phyloP scores from a whole-genome alignment of 257 asterid genomes.

The Thymus quinquecostatus region DNA sequence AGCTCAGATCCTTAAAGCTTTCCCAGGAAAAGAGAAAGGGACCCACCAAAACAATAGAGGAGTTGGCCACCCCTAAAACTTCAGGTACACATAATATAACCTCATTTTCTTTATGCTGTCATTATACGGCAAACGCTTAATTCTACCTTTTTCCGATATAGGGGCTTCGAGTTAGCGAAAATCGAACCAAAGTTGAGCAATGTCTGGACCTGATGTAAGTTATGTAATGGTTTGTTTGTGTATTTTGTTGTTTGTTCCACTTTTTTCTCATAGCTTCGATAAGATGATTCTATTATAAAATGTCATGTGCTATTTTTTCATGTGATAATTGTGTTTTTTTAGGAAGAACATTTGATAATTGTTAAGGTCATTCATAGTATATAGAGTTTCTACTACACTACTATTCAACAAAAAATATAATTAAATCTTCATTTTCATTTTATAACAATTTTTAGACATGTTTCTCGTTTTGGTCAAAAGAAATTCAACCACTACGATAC shows the following conservation, averaged over 20 bases:
- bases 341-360: neutral
- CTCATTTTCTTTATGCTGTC: neutral
- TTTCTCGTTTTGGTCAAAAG: too few species aligned
- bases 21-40: slow-evolving; percentile 53
- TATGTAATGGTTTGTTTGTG: slow-evolving; percentile 8
- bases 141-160: slow-evolving; percentile 25
- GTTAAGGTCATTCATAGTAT: neutral
- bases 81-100: slow-evolving; percentile 50
- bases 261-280: neutral
- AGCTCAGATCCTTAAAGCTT: slow-evolving; percentile 66
- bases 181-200: slow-evolving; percentile 6
- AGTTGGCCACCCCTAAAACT: slow-evolving; percentile 63
- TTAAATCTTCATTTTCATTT: too few species aligned
- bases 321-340: neutral
- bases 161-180: slow-evolving; percentile 49
- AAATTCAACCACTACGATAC: too few species aligned
- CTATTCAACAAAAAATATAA: too few species aligned
- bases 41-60: slow-evolving; percentile 46
- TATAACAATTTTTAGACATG: too few species aligned
- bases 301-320: neutral
- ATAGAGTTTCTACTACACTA: neutral
- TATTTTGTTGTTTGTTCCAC: neutral
- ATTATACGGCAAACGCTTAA: too few species aligned
- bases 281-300: neutral
- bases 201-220: slow-evolving; percentile 15